A percentile compares a stretch with the other conserved stretches of the same genome.
Conservation (phyloP, 768 basidiomycete genomes). For the Hericium coralloides region DNA sequence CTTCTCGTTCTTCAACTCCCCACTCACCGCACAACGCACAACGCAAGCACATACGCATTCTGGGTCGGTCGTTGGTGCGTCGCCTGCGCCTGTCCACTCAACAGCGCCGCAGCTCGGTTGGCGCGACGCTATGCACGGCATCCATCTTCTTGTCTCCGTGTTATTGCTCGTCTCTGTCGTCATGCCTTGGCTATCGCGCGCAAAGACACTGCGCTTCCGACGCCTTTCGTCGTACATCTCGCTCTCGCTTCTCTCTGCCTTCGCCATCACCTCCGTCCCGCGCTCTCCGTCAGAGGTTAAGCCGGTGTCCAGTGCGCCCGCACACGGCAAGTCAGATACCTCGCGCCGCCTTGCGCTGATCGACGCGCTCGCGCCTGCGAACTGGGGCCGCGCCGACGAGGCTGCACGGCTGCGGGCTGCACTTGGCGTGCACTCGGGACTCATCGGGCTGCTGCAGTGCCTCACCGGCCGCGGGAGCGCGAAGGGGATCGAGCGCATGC, state of each 20-base stretch:
- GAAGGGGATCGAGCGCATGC: slow-evolving; percentile 28
- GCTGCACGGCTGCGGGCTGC: slow-evolving; percentile 28
- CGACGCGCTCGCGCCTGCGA: slow-evolving; percentile 23
- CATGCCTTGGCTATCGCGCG: slow-evolving; percentile 32
- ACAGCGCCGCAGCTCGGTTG: slow-evolving; percentile 29
- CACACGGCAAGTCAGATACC: slow-evolving; percentile 2
- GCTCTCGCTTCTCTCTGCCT: not conserved
- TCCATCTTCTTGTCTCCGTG: slow-evolving; percentile 59
- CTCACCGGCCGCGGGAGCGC: slow-evolving; percentile 18
- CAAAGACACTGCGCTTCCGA: slow-evolving; percentile 7
- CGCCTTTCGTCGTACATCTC: slow-evolving; percentile 1
- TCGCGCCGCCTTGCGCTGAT: slow-evolving; percentile 19
- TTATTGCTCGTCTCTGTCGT: slow-evolving; percentile 53
- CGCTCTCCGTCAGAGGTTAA: slow-evolving; percentile 1
- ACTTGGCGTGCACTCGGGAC: slow-evolving; percentile 30
- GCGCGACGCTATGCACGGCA: slow-evolving; percentile 46
- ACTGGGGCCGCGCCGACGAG: slow-evolving; percentile 31
- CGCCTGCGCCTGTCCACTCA: slow-evolving; percentile 17
- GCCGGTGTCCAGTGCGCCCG: not conserved
- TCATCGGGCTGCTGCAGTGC: slow-evolving; percentile 27
- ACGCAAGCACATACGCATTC: slow-evolving; percentile 40
- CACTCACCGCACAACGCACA: slow-evolving; percentile 39
- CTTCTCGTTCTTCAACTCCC: slow-evolving; percentile 81
- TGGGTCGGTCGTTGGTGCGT: slow-evolving; percentile 43
- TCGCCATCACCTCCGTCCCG: not conserved